These are phyloP conservation scores for Wickerhamomyces mucosus DNA, from an alignment of 805 yeast species.

Conservation along the genomic window DNA sequence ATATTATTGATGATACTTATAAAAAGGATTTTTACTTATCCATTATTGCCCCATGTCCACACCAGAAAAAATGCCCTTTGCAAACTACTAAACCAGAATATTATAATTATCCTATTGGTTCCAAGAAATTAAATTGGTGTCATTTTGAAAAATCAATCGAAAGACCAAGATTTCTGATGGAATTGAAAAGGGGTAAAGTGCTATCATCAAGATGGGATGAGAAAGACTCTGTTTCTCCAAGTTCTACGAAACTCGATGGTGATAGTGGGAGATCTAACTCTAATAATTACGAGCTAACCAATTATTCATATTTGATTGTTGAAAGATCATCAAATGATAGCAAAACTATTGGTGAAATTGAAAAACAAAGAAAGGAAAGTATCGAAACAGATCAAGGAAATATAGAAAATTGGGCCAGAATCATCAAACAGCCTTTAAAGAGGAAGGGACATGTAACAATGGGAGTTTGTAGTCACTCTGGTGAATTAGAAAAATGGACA, in stretches of 20 bases:
- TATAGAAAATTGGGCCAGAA: constrained; percentile 63
- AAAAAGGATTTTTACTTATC: constrained; percentile 38
- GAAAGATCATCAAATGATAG: constrained; percentile 44
- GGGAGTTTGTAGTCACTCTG: constrained; percentile 72
- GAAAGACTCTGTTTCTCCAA: constrained; percentile 32
- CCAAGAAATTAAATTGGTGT: constrained; percentile 56
- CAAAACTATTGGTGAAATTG: constrained; percentile 31
- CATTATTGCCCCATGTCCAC: constrained; percentile 84
- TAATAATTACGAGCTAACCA: constrained; percentile 59
- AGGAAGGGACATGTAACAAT: constrained; percentile 75
- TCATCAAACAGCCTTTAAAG: constrained; percentile 61
- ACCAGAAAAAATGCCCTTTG: constrained; percentile 78
- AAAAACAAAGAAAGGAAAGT: constrained; percentile 26
- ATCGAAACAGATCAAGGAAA: constrained; percentile 16
- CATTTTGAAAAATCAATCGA: constrained; percentile 60
- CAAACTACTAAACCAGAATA: constrained; percentile 68
- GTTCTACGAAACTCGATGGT: constrained; percentile 35
- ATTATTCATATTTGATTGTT: constrained; percentile 64
- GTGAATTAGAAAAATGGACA: constrained; percentile 79
- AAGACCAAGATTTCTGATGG: constrained; percentile 74
- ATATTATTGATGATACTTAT: constrained; percentile 3
- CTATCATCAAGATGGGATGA: constrained; percentile 64
- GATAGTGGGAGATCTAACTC: constrained; percentile 71
- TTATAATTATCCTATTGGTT: constrained; percentile 47
- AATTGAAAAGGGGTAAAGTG: constrained; percentile 72